phyloP scores from a whole-genome alignment of 345 rosid species.

The Abelmoschus esculentus region DNA sequence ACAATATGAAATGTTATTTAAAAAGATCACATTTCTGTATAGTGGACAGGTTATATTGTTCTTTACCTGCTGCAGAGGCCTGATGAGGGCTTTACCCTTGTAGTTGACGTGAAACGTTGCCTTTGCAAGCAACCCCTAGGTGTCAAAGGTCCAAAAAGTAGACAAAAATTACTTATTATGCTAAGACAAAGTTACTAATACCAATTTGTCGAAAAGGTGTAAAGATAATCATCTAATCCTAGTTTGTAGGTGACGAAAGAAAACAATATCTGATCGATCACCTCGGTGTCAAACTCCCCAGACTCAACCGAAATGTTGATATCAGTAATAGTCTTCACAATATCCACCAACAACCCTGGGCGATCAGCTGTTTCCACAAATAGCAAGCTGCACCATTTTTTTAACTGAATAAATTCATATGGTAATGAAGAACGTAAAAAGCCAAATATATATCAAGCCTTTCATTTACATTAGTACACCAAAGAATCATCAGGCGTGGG shows the following conservation, averaged over 20 bases:
- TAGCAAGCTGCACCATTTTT: constrained; percentile 51
- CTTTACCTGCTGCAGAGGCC: constrained; percentile 88
- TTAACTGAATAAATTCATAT: background rate
- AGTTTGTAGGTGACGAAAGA: background rate
- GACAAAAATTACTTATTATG: background rate
- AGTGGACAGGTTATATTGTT: background rate
- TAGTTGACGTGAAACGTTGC: constrained; percentile 94
- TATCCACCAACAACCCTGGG: constrained; percentile 88
- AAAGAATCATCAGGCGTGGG: too few relatives aligned
- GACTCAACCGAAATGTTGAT: constrained; percentile 76
- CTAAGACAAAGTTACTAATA: background rate
- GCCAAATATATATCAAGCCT: too few relatives aligned
- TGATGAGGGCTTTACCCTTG: constrained; percentile 68
- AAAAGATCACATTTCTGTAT: too few relatives aligned
- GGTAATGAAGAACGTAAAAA: too few relatives aligned
- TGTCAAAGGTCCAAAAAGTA: constrained; percentile 6
- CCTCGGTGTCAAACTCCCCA: constrained; percentile 99
- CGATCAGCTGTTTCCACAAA: constrained; percentile 89
- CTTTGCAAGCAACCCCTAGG: constrained; percentile 86
- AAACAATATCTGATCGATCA: constrained; percentile 1
- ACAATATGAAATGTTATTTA: too few relatives aligned
- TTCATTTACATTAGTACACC: background rate
- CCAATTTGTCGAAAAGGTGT: background rate
- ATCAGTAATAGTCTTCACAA: constrained; percentile 73
- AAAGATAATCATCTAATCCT: background rate